A percentile compares a stretch with the other conserved stretches of the same genome.
Conservation (phyloP, 179 eudicot genomes). For the Silene coronaria region DNA sequence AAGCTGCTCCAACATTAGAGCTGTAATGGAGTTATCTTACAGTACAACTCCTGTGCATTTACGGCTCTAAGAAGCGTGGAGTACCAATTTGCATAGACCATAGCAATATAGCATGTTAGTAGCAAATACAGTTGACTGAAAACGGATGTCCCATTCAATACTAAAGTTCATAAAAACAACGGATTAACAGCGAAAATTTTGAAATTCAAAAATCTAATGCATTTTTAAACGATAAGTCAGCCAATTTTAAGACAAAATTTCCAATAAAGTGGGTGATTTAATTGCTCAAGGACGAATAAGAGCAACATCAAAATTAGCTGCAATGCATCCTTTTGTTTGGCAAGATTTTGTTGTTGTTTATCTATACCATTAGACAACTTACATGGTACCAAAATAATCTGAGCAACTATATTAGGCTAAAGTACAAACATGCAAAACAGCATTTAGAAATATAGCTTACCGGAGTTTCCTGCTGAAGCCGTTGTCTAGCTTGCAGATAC, state of each 20-base stretch:
- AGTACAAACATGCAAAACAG: not conserved
- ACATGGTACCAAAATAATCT: not conserved
- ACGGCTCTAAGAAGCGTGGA: not conserved
- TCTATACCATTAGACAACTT: not conserved
- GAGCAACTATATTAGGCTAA: not conserved
- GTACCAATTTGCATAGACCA: not conserved
- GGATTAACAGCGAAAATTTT: not conserved
- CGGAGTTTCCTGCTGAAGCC: conserved; percentile 69
- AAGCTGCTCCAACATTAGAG: not conserved
- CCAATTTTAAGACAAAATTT: not conserved
- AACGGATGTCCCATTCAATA: not conserved
- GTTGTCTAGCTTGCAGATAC: conserved; percentile 89
- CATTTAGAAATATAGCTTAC: conserved; percentile 31
- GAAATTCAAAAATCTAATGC: not conserved
- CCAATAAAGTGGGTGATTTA: not conserved
- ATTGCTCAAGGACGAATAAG: not conserved
- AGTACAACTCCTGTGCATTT: not conserved
- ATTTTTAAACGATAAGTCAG: not conserved
- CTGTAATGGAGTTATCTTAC: not conserved
- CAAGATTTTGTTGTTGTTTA: not conserved
- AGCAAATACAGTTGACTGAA: not conserved
- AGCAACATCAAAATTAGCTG: not conserved
- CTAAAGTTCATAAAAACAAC: not conserved
- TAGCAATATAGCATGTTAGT: not conserved
- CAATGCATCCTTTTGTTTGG: not conserved